Base-by-base conservation (phyloP, 139 green algal species). In the Haematococcus lacustris region DNA sequence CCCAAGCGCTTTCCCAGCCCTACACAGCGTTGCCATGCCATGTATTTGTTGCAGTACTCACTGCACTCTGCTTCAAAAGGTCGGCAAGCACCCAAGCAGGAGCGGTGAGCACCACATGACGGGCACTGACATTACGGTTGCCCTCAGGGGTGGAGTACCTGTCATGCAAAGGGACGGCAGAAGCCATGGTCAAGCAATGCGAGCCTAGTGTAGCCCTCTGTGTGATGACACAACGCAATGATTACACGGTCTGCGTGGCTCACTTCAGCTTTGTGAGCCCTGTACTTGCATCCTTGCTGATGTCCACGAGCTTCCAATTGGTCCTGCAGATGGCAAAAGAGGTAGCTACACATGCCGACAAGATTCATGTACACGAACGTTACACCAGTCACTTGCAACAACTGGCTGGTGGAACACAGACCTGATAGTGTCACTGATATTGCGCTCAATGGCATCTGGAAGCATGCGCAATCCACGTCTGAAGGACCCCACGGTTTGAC, bases 71-170 rank as follows among this genome's bases (percentile, higher is more conserved):
- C 60, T 80, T 59, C 28, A 98, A 47, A 25, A 98, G 76, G 60
- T 96, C 83, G 0, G 92, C 90, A 2, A 89, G 89, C 0, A 93
- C 85, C 76, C 97, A 98, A 3, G 94, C 86, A 3, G 95, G 95
- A 30, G 90, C 83, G 1, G 95, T 99, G 34, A 97, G 81, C 21
- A 89, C 87, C 2, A 98, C 91, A 9, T 77, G 83, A 2, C 66
- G 72, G 40, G 90, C 32, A 5, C 50, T n/a, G 25, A 81, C 50
- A 28, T 78, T 62, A 30, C 70, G 53, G 37, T 30, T 30, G 6
- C 93, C 94, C 33, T 96, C 82, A 3, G 95, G 93, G 1, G 95
- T 98, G 68, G 93, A 82, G 81, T 98, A 98, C 2, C 47, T 65
- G 66, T n/a, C n/a, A n/a, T n/a, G 37, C 32, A 25, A 6, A 50